Evolutionary conservation across 192 early-diverging fungal genomes (phyloP).

Genomic region (Entophlyctis luteolus): DNA sequence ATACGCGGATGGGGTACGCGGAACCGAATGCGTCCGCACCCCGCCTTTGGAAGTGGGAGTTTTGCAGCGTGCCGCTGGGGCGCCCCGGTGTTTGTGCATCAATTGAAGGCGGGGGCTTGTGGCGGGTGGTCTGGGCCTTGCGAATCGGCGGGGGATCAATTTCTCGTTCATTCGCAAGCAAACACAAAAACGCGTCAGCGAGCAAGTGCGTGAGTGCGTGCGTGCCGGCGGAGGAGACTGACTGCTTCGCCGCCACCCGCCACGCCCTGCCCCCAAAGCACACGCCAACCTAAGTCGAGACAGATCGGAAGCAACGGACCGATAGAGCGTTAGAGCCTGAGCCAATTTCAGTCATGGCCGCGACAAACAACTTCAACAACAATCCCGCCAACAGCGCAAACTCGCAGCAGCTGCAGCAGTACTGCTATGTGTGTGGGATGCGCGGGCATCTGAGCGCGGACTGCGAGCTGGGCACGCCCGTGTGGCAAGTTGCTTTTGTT

Average conservation of each 20-base stretch:
- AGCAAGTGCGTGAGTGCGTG: neutral
- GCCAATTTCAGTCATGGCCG: neutral
- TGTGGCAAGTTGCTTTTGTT: neutral
- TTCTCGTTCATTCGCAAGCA: neutral
- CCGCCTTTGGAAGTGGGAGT: too few relatives aligned
- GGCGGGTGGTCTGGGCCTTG: neutral
- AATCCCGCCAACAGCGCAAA: neutral
- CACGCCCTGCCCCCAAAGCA: neutral
- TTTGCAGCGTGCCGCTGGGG: too few relatives aligned
- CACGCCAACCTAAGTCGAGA: neutral
- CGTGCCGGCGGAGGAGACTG: neutral
- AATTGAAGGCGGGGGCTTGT: neutral
- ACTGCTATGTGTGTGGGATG: conserved; percentile 2
- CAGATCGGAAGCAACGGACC: too few relatives aligned
- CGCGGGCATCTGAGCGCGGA: neutral
- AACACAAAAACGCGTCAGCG: too few relatives aligned
- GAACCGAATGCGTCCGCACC: too few relatives aligned
- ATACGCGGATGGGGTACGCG: too few relatives aligned
- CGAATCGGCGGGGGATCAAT: neutral
- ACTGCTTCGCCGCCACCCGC: neutral
- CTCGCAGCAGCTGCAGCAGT: neutral
- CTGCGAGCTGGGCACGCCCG: neutral
- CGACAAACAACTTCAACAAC: neutral
- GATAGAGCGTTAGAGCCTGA: too few relatives aligned
- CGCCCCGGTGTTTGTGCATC: too few relatives aligned